phyloP scores from a whole-genome alignment of 2,329 filamentous ascomycete genomes.

The Westerdykella sp. region DNA sequence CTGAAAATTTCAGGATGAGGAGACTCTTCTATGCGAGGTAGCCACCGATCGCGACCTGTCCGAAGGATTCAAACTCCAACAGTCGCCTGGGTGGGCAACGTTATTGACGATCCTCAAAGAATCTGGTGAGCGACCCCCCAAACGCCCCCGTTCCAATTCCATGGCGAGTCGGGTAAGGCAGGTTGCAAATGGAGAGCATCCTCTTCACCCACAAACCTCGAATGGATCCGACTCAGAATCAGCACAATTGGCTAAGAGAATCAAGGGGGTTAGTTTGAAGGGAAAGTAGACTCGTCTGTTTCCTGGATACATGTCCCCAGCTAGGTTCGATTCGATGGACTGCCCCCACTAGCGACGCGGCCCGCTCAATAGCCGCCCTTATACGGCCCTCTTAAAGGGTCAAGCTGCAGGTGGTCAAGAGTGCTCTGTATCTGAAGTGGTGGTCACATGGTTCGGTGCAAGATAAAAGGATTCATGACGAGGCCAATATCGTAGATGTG shows the following conservation, averaged over 20 bases:
- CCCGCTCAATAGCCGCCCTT: too few species aligned
- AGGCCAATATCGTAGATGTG: too few species aligned
- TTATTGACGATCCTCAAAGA: slow-evolving; percentile 88
- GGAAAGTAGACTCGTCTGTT: slow-evolving; percentile 18
- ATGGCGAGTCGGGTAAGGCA: slow-evolving; percentile 31
- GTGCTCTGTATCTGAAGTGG: too few species aligned
- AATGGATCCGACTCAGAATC: slow-evolving; percentile 45
- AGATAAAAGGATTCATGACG: too few species aligned
- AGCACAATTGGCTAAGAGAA: slow-evolving; percentile 59
- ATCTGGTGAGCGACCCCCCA: slow-evolving; percentile 92
- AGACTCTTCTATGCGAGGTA: slow-evolving; percentile 75
- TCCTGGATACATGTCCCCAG: background rate
- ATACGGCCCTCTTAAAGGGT: too few species aligned
- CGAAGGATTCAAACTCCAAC: slow-evolving; percentile 75
- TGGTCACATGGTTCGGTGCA: too few species aligned
- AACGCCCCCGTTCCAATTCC: slow-evolving; percentile 47
- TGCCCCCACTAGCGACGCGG: background rate
- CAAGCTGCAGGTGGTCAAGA: too few species aligned
- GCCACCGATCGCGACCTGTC: slow-evolving; percentile 74
- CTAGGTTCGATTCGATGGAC: background rate
- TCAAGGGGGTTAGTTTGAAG: slow-evolving; percentile 55
- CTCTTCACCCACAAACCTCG: slow-evolving; percentile 22
- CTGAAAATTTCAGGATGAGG: slow-evolving; percentile 65
- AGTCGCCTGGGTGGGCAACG: slow-evolving; percentile 88
- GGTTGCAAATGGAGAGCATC: slow-evolving; percentile 28